Conservation (phyloP, 345 rosid species). For the Populus deltoides region DNA sequence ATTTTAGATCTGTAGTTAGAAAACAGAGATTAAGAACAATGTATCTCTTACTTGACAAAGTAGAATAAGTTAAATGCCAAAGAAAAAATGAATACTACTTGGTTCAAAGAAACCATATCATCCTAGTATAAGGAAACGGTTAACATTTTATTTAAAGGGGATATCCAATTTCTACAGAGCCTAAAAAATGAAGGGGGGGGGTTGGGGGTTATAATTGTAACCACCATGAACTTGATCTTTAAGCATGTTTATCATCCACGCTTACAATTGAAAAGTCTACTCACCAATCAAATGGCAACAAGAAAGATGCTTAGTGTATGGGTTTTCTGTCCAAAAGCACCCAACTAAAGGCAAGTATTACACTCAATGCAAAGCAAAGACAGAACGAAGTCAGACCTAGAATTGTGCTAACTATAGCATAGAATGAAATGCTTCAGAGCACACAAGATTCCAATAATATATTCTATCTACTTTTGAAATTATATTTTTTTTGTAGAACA, state of each 20-base stretch:
- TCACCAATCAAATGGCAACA: neutral
- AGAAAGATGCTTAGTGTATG: neutral
- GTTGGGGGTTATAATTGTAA: neutral
- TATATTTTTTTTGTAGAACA: neutral
- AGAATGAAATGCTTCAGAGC: neutral
- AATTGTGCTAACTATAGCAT: too few species aligned
- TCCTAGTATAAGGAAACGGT: neutral
- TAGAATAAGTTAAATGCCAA: neutral
- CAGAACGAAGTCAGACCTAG: neutral
- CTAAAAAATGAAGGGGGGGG: neutral
- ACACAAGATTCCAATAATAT: neutral
- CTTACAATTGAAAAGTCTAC: neutral
- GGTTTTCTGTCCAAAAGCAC: neutral
- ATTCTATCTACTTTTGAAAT: neutral
- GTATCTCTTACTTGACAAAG: neutral
- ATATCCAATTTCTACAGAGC: neutral
- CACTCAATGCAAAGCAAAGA: neutral
- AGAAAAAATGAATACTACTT: neutral
- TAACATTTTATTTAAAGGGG: neutral
- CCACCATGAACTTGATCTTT: neutral
- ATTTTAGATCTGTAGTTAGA: constrained; percentile 6
- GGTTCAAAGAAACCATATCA: neutral
- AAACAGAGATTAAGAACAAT: neutral
- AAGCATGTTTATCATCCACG: neutral
- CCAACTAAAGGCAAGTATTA: neutral